Evolutionary conservation across 805 yeast genomes (phyloP), one percentile per base, ranked within the genome.

Genomic region (Starmerella sirachaensis): DNA sequence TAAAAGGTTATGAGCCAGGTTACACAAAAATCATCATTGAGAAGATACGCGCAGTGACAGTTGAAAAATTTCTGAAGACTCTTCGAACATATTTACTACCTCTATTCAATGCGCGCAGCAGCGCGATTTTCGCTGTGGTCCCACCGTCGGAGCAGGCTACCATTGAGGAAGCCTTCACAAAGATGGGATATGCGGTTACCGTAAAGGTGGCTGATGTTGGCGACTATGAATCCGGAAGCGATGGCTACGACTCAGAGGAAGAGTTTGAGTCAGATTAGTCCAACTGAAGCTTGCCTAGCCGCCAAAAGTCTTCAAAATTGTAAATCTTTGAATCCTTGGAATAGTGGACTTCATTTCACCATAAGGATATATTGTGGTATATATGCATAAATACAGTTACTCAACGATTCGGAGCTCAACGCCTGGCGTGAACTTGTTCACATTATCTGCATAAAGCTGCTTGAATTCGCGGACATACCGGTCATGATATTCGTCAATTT

Each of bases 1-100:
- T 85, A 51, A 69, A 72, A 50, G 69, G 72, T 47, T 66, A 93
- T 44, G 94, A 94, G 1, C 74, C 81, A 2, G 56, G 75, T 41
- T 83, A 71, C 54, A 72, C 69, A 41, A 59, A 61, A 16, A 58
- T 52, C 28, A 70, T 78, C 40, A 66, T 86, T 55, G 56, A 59
- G 14, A 64, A 63, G 33, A 59, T 85, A 45, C 67, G 70, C 28
- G 46, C 59, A 10, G 64, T 63, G 13, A 72, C 77, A 0, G 60
- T 61, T 13, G 69, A 66, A 0, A 80, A 80, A 40, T 57, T 46
- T 59, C 62, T 37, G 42, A 35, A 50, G 14, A 64, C 56, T 3
- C 61, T 81, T 54, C 63, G 69, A 32, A 68, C 64, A 39, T 84
- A 81, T 53, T 71, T 80, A 51, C 59, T 68, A 20, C 76, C 77